Percentiles rank a stretch among this genome's conserved stretches.
Conservation (phyloP, 1,284 basidiomycete species). For the Sutorius eximius region DNA sequence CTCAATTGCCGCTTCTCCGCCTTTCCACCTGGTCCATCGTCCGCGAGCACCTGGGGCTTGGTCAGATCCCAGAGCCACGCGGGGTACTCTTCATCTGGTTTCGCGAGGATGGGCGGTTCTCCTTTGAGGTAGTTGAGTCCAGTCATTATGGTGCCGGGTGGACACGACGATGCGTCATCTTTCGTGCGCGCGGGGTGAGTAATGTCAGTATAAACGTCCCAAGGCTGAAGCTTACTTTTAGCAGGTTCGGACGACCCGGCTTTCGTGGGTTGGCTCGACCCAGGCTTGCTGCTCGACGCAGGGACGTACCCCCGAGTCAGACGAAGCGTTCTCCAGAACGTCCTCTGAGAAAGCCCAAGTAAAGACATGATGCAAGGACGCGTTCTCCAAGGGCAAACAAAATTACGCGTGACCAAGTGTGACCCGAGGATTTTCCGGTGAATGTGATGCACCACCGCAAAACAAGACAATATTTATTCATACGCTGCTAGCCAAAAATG, state of each 20-base stretch:
- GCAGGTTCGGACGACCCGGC: constrained; percentile 16
- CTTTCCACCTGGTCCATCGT: constrained; percentile 71
- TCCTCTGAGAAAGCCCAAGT: constrained; percentile 12
- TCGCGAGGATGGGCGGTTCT: constrained; percentile 76
- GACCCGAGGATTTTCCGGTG: not conserved
- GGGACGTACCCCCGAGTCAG: constrained; percentile 17
- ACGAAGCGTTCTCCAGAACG: constrained; percentile 3
- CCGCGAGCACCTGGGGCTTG: constrained; percentile 52
- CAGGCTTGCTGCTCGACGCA: constrained; percentile 3
- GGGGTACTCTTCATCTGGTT: constrained; percentile 85
- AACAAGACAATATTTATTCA: not conserved
- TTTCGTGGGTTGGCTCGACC: constrained; percentile 6
- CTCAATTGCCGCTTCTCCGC: constrained; percentile 63
- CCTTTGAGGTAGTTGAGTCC: constrained; percentile 85
- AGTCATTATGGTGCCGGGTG: constrained; percentile 67
- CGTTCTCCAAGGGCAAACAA: not conserved
- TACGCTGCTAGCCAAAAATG: constrained; percentile 2
- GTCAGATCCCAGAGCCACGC: constrained; percentile 86
- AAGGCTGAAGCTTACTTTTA: constrained; percentile 16
- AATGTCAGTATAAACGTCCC: not conserved
- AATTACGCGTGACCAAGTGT: constrained; percentile 7
- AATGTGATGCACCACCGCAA: not conserved
- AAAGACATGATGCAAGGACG: constrained; percentile 23
- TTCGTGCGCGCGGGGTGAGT: not conserved
- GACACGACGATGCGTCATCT: constrained; percentile 55